Percentiles rank a stretch among this genome's conserved stretches.
phyloP scores from a whole-genome alignment of 352 stramenopile genomes.

The Phytopythium litorale region DNA sequence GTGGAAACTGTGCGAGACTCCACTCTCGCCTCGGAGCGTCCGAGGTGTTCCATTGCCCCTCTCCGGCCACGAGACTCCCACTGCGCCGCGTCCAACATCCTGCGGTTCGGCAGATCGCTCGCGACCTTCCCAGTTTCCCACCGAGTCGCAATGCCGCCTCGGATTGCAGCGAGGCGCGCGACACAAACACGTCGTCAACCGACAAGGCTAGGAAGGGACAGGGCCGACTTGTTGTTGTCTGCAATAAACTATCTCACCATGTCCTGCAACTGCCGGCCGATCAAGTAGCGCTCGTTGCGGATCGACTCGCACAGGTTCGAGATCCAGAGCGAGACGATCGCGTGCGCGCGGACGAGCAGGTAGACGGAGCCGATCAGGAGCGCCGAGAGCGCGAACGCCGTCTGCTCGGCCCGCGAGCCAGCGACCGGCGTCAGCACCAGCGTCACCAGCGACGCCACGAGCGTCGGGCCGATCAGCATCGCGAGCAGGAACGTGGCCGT shows the following conservation, averaged over 20 bases:
- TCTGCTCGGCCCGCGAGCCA: slow-evolving; percentile 35
- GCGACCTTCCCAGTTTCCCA: no score
- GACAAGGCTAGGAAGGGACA: no score
- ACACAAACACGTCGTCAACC: no score
- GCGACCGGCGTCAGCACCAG: slow-evolving; percentile 28
- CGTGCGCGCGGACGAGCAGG: slow-evolving; percentile 40
- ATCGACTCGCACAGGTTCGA: slow-evolving; percentile 77
- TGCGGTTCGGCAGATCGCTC: neutral
- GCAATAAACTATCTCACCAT: slow-evolving; percentile 58
- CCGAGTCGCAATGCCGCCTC: no score
- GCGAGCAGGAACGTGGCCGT: slow-evolving; percentile 36
- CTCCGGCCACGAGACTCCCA: neutral
- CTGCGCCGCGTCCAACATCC: neutral
- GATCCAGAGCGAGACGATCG: slow-evolving; percentile 52
- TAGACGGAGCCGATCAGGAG: slow-evolving; percentile 36
- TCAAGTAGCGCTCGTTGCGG: slow-evolving; percentile 85
- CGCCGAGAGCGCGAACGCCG: slow-evolving; percentile 48
- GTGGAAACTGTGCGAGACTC: neutral
- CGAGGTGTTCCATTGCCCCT: neutral
- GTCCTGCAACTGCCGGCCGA: slow-evolving; percentile 81
- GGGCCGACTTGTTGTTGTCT: no score
- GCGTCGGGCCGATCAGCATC: slow-evolving; percentile 51
- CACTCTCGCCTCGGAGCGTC: neutral
- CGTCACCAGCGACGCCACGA: slow-evolving; percentile 43
- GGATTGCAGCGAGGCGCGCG: no score